Percentiles rank a stretch among this genome's conserved stretches.
These are phyloP conservation scores for Oidiodendron maius DNA, from an alignment of 495 filamentous ascomycete genomes.

Conservation along the genomic window DNA sequence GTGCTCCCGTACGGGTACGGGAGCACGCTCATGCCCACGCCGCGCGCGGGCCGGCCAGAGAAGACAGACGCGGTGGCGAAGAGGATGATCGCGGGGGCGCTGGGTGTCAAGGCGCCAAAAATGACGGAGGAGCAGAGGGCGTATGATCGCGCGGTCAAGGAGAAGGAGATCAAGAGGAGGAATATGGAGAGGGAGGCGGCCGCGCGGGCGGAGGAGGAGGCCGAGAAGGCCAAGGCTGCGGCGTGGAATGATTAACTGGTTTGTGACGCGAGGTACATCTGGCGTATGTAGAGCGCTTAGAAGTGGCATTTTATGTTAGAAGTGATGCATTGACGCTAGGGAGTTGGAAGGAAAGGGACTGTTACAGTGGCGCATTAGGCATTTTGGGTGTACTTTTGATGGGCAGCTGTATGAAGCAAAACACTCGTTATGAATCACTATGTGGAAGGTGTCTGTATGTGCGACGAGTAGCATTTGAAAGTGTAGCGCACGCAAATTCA, in stretches of 20 bases:
- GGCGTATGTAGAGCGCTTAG: too few relatives aligned
- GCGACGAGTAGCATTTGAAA: too few relatives aligned
- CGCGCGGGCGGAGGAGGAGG: conserved; percentile 57
- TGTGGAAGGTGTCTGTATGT: too few relatives aligned
- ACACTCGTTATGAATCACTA: too few relatives aligned
- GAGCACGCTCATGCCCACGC: neutral
- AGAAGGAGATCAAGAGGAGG: conserved; percentile 74
- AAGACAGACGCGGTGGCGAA: conserved; percentile 90
- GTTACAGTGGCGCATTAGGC: neutral
- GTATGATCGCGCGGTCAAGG: conserved; percentile 77
- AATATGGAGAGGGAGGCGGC: conserved; percentile 67
- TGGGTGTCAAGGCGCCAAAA: conserved; percentile 76
- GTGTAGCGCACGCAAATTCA: too few relatives aligned
- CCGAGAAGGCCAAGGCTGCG: conserved; percentile 62
- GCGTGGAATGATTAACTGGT: conserved; percentile 83
- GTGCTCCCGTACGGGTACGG: conserved; percentile 15
- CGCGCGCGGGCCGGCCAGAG: conserved; percentile 49
- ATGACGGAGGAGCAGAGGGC: conserved; percentile 81
- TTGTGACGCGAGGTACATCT: too few relatives aligned
- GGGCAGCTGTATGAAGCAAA: too few relatives aligned
- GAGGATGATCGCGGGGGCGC: conserved; percentile 81
- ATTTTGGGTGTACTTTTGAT: too few relatives aligned
- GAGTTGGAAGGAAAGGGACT: too few relatives aligned
- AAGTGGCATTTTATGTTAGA: too few relatives aligned
- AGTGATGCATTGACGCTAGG: too few relatives aligned